These are phyloP conservation scores for Colletotrichum agaves DNA, from an alignment of 2,329 filamentous ascomycete genomes.

Conservation along the genomic window DNA sequence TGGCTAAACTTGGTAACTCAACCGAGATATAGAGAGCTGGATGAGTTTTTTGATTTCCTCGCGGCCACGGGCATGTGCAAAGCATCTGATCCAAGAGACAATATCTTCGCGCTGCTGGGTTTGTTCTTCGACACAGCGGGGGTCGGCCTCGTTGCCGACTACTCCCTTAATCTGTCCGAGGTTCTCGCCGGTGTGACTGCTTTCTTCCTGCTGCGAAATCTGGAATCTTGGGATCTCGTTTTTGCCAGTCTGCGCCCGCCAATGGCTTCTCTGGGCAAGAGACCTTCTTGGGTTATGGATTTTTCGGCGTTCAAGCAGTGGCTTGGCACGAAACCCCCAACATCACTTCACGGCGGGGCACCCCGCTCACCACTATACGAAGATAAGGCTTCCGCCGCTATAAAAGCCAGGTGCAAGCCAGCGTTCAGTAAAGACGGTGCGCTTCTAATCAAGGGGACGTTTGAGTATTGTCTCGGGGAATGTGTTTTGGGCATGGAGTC, in stretches of 20 bases:
- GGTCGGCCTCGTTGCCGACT: conserved; percentile 3
- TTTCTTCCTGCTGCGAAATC: neutral
- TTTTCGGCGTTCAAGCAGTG: neutral
- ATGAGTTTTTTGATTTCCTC: neutral
- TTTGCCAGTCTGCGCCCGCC: neutral
- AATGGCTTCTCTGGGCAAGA: neutral
- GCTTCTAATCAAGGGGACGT: too few relatives aligned
- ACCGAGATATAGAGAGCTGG: neutral
- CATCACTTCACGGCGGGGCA: too few relatives aligned
- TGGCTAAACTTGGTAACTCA: neutral
- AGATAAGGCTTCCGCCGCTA: too few relatives aligned
- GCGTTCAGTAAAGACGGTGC: too few relatives aligned
- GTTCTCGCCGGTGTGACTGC: neutral
- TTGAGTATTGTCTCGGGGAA: too few relatives aligned
- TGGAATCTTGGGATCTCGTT: too few relatives aligned
- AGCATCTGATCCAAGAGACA: conserved; percentile 16
- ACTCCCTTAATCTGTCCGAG: neutral
- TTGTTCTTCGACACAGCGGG: neutral
- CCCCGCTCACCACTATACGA: too few relatives aligned
- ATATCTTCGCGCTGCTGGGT: neutral
- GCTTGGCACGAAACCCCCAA: too few relatives aligned
- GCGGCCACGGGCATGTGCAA: neutral
- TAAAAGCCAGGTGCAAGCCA: too few relatives aligned
- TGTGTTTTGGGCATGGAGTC: too few relatives aligned
- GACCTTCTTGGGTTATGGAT: neutral